A percentile compares a stretch with the other conserved stretches of the same genome.
Conservation (phyloP, 2,329 filamentous ascomycete genomes). For the Dichotomopilus funicola region DNA sequence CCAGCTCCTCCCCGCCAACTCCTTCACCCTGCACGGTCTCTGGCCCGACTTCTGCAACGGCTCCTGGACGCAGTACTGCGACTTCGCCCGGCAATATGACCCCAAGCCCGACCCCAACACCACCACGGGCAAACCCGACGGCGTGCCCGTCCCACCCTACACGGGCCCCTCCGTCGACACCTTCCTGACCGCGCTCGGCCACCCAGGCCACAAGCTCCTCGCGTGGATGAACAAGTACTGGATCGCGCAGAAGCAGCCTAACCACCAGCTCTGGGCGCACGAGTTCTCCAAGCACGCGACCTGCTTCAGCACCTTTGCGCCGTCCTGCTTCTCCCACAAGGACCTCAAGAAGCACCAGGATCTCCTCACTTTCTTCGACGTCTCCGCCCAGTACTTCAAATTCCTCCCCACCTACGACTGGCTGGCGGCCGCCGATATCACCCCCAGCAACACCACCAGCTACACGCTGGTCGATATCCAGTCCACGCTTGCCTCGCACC, state of each 20-base stretch:
- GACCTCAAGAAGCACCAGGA: conserved; percentile 49
- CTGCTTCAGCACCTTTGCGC: conserved; percentile 60
- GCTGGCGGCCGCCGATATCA: conserved; percentile 49
- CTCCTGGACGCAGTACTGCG: conserved; percentile 56
- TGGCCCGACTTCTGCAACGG: conserved; percentile 51
- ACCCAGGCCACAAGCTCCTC: conserved; percentile 46
- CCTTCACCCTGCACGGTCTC: conserved; percentile 55
- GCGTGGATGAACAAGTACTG: conserved; percentile 62
- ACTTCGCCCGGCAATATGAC: conserved; percentile 58
- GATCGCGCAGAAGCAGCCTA: conserved; percentile 50
- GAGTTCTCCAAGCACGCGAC: conserved; percentile 64
- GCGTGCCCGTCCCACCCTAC: conserved; percentile 50
- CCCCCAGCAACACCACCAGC: conserved; percentile 50
- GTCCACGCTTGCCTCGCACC: conserved; percentile 40
- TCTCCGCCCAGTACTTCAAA: conserved; percentile 50
- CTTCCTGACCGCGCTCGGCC: conserved; percentile 52
- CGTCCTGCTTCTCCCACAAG: conserved; percentile 56
- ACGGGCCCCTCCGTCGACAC: conserved; percentile 50
- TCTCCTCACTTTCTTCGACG: conserved; percentile 58
- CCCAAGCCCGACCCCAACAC: conserved; percentile 56
- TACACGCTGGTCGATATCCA: conserved; percentile 51
- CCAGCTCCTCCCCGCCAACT: conserved; percentile 50
- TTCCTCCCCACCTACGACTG: conserved; percentile 54
- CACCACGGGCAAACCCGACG: conserved; percentile 48
- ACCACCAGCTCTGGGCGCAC: conserved; percentile 58